These are phyloP conservation scores for Rhizopus microsporus DNA, from an alignment of 371 early-diverging fungal species.

Conservation along the genomic window DNA sequence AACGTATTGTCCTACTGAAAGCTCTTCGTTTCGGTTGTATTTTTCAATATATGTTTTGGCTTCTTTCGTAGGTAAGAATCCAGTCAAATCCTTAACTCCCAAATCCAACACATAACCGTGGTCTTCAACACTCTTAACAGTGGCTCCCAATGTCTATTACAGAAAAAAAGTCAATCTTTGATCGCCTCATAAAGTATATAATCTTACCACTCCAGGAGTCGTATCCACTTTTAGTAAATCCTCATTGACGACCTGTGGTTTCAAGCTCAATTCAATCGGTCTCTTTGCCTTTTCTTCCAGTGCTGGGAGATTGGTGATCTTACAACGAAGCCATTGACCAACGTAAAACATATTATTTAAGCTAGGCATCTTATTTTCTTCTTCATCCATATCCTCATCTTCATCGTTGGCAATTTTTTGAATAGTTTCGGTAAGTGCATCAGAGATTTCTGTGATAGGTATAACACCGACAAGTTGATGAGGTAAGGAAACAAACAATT, in stretches of 20 bases:
- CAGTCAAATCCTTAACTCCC: slow-evolving; percentile 67
- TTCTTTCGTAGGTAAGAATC: slow-evolving; percentile 68
- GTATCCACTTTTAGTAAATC: slow-evolving; percentile 57
- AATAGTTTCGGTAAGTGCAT: slow-evolving; percentile 58
- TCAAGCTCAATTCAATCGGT: slow-evolving; percentile 70
- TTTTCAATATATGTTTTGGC: slow-evolving; percentile 55
- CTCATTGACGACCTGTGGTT: slow-evolving; percentile 67
- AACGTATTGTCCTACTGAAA: slow-evolving; percentile 69
- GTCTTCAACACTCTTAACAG: slow-evolving; percentile 77
- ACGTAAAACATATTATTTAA: slow-evolving; percentile 61
- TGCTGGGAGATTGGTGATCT: slow-evolving; percentile 50
- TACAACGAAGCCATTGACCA: slow-evolving; percentile 79
- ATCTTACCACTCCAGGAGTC: slow-evolving; percentile 60
- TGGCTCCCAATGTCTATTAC: slow-evolving; percentile 58
- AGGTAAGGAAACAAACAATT: slow-evolving; percentile 77
- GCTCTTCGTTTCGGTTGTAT: slow-evolving; percentile 51
- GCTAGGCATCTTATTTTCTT: slow-evolving; percentile 53
- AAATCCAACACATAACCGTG: slow-evolving; percentile 79
- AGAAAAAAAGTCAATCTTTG: background rate
- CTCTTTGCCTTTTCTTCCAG: slow-evolving; percentile 44
- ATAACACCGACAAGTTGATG: slow-evolving; percentile 77
- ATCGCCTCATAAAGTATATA: background rate
- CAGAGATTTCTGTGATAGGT: slow-evolving; percentile 80
- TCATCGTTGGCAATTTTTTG: slow-evolving; percentile 65
- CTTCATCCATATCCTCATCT: slow-evolving; percentile 48